A percentile compares a stretch with the other conserved stretches of the same genome.
Conservation (phyloP, 176 grass and related monocot species). For the Lolium rigidum region DNA sequence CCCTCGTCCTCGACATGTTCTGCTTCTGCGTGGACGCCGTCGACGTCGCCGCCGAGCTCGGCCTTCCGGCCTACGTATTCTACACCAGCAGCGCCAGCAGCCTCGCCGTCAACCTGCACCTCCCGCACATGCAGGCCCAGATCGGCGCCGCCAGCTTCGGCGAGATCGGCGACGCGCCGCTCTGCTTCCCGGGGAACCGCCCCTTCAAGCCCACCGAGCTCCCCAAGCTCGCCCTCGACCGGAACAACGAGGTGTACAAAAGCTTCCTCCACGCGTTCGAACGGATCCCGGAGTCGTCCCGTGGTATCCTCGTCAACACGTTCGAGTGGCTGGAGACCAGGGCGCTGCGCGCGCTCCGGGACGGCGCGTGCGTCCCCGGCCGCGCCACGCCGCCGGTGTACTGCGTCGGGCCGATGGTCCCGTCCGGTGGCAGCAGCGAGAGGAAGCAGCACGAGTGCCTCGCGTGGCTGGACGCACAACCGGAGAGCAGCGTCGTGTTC, state of each 20-base stretch:
- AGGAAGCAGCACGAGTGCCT: slow-evolving; percentile 50
- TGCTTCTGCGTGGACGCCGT: slow-evolving; percentile 32
- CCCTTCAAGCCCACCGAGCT: slow-evolving; percentile 24
- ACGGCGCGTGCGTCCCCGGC: slow-evolving; percentile 4
- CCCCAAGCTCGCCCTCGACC: background rate
- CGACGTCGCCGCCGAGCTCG: slow-evolving; percentile 16
- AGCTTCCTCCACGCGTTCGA: slow-evolving; percentile 22
- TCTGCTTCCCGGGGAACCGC: slow-evolving; percentile 10
- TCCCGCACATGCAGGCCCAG: slow-evolving; percentile 23
- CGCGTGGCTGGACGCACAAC: slow-evolving; percentile 51
- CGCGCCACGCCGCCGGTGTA: background rate
- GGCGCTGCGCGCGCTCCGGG: background rate
- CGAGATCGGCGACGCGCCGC: slow-evolving; percentile 19
- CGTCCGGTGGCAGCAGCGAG: too few relatives aligned
- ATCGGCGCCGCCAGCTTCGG: slow-evolving; percentile 17
- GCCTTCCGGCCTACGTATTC: slow-evolving; percentile 16
- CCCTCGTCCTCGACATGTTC: slow-evolving; percentile 22
- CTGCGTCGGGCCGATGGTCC: slow-evolving; percentile 16
- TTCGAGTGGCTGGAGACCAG: slow-evolving; percentile 8
- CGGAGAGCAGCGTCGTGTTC: slow-evolving; percentile 47
- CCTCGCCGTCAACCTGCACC: slow-evolving; percentile 16
- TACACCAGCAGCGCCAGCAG: slow-evolving; percentile 25
- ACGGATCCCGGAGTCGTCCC: background rate
- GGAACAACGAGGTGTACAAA: slow-evolving; percentile 12
- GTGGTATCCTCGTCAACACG: slow-evolving; percentile 1